phyloP scores from a whole-genome alignment of 2,329 filamentous ascomycete species.

The Fusarium nanum region DNA sequence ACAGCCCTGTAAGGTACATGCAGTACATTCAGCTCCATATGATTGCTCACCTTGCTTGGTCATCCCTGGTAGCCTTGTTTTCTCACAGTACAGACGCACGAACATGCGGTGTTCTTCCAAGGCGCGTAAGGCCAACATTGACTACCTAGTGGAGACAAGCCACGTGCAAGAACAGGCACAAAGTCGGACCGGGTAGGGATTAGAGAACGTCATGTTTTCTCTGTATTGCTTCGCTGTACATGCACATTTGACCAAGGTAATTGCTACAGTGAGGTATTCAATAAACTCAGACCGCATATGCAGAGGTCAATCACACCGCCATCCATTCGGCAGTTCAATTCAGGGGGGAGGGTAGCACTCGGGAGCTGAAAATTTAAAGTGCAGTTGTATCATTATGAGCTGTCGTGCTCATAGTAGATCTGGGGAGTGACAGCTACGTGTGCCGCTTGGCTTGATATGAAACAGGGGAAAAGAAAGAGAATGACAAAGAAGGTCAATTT shows the following conservation, averaged over 20 bases:
- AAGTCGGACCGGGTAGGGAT: slow-evolving; percentile 29
- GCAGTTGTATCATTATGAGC: not conserved
- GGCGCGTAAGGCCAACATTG: slow-evolving; percentile 2
- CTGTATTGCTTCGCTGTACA: slow-evolving; percentile 12
- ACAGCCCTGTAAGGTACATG: slow-evolving; percentile 7
- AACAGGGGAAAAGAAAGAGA: slow-evolving; percentile 11
- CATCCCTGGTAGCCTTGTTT: slow-evolving; percentile 2
- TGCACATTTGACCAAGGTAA: not conserved
- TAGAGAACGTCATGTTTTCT: slow-evolving; percentile 21
- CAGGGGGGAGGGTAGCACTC: slow-evolving; percentile 12
- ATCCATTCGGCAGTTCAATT: slow-evolving; percentile 19
- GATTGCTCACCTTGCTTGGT: not conserved
- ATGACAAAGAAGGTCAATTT: slow-evolving; percentile 8
- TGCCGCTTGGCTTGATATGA: slow-evolving; percentile 10
- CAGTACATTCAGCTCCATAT: slow-evolving; percentile 14
- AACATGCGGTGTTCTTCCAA: slow-evolving; percentile 1
- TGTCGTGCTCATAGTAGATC: slow-evolving; percentile 2
- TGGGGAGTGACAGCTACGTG: slow-evolving; percentile 15
- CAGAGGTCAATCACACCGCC: slow-evolving; percentile 19
- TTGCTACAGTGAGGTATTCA: slow-evolving; percentile 1
- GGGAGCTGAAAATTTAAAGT: slow-evolving; percentile 1
- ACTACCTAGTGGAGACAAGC: slow-evolving; percentile 19
- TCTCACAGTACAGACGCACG: slow-evolving; percentile 1
- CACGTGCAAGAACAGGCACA: slow-evolving; percentile 29
- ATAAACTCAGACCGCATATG: slow-evolving; percentile 9